Conservation (phyloP, 805 yeast species). For the Vanderwaltozyma verrucispora region DNA sequence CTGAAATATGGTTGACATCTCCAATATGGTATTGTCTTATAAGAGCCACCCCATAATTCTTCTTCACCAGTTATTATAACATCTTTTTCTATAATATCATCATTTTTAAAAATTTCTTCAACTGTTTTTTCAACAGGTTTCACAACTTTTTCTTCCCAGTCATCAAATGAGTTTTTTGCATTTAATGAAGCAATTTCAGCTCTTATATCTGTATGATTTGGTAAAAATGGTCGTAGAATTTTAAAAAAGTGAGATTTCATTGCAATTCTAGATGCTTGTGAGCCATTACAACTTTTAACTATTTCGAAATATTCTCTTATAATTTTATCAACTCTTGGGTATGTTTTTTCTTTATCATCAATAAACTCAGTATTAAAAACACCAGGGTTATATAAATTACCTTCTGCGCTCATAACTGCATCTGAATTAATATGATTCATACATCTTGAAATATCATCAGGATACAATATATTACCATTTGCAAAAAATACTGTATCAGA, state of each 20-base stretch:
- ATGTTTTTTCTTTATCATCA: conserved; percentile 50
- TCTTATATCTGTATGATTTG: conserved; percentile 68
- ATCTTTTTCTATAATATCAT: conserved; percentile 48
- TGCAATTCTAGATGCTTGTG: conserved; percentile 64
- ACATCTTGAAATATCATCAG: conserved; percentile 72
- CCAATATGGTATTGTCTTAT: conserved; percentile 85
- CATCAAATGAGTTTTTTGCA: conserved; percentile 35
- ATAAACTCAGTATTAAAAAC: conserved; percentile 40
- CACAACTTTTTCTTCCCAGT: conserved; percentile 46
- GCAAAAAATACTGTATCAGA: conserved; percentile 79
- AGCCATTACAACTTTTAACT: conserved; percentile 36
- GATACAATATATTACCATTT: conserved; percentile 89
- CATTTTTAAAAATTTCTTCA: conserved; percentile 39
- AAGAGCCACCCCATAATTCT: conserved; percentile 70
- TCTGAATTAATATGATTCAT: conserved; percentile 57
- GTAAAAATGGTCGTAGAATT: conserved; percentile 68
- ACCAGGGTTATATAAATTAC: conserved; percentile 88
- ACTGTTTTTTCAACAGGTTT: conserved; percentile 59
- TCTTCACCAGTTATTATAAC: conserved; percentile 41
- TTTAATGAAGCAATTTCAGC: conserved; percentile 50
- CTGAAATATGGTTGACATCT: conserved; percentile 93
- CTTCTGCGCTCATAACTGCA: conserved; percentile 97
- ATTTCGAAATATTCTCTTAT: conserved; percentile 84
- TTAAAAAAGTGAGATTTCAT: conserved; percentile 93
- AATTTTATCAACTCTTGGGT: conserved; percentile 77